Conservation (phyloP, 1,284 basidiomycete species). For the Cerioporus squamosus region DNA sequence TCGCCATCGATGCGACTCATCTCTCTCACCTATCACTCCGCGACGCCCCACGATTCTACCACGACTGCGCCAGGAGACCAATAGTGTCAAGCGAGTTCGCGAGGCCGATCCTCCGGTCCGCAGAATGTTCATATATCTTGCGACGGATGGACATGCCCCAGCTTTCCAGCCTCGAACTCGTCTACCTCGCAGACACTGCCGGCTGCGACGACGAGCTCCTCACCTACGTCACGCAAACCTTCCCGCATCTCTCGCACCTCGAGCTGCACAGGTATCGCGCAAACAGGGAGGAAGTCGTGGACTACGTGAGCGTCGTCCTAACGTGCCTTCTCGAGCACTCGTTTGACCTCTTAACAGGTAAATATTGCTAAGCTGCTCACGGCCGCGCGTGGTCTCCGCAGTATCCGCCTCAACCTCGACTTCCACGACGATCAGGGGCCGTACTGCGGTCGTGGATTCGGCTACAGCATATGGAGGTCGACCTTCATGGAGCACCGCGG, state of each 20-base stretch:
- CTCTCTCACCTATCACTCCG: not conserved
- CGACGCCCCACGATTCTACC: not conserved
- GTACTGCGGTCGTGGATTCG: not conserved
- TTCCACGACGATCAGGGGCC: not conserved
- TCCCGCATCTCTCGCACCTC: not conserved
- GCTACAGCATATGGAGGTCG: not conserved
- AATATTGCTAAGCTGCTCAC: not conserved
- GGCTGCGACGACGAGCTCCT: not conserved
- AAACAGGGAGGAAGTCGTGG: not conserved
- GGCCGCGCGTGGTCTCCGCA: not conserved
- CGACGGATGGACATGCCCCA: constrained; percentile 44
- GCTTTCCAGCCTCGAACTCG: constrained; percentile 21
- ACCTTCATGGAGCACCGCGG: not conserved
- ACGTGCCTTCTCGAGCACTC: no score
- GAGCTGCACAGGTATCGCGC: not conserved
- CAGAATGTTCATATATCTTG: constrained; percentile 35
- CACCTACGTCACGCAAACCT: not conserved
- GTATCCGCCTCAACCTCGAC: not conserved
- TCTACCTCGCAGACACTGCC: not conserved
- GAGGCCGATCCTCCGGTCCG: not conserved
- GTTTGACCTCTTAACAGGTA: no score
- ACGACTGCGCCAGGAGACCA: no score
- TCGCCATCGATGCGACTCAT: not conserved
- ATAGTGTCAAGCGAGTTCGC: no score
- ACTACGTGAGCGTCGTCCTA: not conserved